These are phyloP conservation scores for Monascus ruber DNA, from an alignment of 2,329 filamentous ascomycete species.

Conservation along the genomic window DNA sequence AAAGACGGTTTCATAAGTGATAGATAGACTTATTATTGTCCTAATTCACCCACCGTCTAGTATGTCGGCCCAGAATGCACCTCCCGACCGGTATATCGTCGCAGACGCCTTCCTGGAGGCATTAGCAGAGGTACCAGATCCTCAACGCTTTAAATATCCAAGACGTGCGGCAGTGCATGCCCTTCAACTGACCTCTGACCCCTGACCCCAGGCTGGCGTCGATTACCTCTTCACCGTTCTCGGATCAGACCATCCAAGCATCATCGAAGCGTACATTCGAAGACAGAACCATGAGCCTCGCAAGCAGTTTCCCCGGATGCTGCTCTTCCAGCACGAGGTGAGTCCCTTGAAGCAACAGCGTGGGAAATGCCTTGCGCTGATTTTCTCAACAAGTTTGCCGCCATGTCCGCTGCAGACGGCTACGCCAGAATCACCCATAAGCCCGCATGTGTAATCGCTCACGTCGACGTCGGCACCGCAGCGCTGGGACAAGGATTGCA, in stretches of 20 bases:
- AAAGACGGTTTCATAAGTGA: too few species aligned
- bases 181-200: neutral
- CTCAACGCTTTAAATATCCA: neutral
- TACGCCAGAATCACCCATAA: constrained; percentile 7
- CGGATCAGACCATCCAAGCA: constrained; percentile 9
- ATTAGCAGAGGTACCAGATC: constrained; percentile 5
- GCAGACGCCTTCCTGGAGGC: constrained; percentile 9
- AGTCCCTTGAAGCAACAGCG: neutral
- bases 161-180: constrained; percentile 1
- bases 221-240: constrained; percentile 8
- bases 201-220: constrained; percentile 4
- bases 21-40: too few species aligned
- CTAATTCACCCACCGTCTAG: too few species aligned
- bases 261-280: constrained; percentile 9
- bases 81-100: constrained; percentile 1
- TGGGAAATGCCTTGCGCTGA: neutral
- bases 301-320: constrained; percentile 7
- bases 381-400: constrained; percentile 5
- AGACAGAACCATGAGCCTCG: constrained; percentile 3
- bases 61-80: too few species aligned
- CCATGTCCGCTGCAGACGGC: constrained; percentile 8
- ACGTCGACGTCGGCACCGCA: constrained; percentile 70
- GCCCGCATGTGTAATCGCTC: constrained; percentile 52
- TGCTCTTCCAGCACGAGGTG: constrained; percentile 10
- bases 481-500: constrained; percentile 66